Conservation (phyloP, 1,284 basidiomycete genomes). For the Filobasidium uniguttulatum region DNA sequence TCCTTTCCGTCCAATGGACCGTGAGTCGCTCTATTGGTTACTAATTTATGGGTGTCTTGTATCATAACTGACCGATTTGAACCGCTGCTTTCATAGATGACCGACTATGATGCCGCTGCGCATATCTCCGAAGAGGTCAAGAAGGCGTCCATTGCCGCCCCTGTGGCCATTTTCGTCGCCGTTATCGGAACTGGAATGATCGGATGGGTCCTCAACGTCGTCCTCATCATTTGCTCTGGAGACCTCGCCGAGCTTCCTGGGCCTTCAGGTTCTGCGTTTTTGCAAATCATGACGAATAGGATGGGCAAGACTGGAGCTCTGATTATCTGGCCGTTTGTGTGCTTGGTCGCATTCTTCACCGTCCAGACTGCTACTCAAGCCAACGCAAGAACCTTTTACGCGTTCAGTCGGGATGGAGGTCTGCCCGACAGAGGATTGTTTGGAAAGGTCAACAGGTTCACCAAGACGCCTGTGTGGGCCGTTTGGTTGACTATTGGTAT, state of each 20-base stretch:
- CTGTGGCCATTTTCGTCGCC: constrained; percentile 70
- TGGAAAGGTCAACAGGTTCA: constrained; percentile 50
- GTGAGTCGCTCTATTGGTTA: constrained; percentile 42
- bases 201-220: constrained; percentile 73
- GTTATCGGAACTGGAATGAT: constrained; percentile 65
- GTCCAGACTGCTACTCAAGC: constrained; percentile 69
- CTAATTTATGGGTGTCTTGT: too few relatives aligned
- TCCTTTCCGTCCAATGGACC: constrained; percentile 83
- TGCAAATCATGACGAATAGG: constrained; percentile 59
- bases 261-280: constrained; percentile 54
- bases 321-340: constrained; percentile 47
- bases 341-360: constrained; percentile 67
- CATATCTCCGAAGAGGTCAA: constrained; percentile 89
- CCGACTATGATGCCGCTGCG: constrained; percentile 44
- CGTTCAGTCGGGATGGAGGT: constrained; percentile 48
- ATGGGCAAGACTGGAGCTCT: constrained; percentile 59
- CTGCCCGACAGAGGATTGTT: constrained; percentile 73
- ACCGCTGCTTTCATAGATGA: constrained; percentile 42
- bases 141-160: constrained; percentile 73
- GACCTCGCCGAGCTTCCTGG: constrained; percentile 39
- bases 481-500: constrained; percentile 64
- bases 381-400: constrained; percentile 71
- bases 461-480: constrained; percentile 65
- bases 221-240: constrained; percentile 61
- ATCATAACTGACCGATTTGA: too few relatives aligned